Evolutionary conservation across 768 basidiomycete genomes (phyloP).

Genomic region (Tricholoma matsutake): DNA sequence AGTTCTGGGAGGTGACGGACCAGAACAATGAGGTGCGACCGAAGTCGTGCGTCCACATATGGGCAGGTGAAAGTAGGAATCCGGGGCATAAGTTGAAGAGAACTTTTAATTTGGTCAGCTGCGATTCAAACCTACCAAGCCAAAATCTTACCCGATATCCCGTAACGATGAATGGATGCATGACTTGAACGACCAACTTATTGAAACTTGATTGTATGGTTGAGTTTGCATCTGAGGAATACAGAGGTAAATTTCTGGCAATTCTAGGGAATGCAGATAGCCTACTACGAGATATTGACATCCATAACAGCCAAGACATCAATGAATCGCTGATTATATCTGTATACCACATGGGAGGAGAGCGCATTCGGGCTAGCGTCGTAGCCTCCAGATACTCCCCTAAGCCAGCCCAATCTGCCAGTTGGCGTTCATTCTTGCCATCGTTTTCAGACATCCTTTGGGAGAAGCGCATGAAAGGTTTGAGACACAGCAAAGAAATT

Average conservation of each 20-base stretch:
- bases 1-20: slow-evolving; percentile 28
- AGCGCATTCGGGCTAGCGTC: slow-evolving; percentile 13
- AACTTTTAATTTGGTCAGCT: slow-evolving; percentile 25
- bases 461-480: not conserved
- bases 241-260: not conserved
- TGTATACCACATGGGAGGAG: slow-evolving; percentile 17
- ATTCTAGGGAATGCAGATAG: not conserved
- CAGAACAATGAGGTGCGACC: slow-evolving; percentile 22
- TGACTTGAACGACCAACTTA: slow-evolving; percentile 24
- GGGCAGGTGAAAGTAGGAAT: slow-evolving; percentile 41
- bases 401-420: slow-evolving; percentile 40
- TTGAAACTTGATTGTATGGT: slow-evolving; percentile 27
- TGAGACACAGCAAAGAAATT: not conserved
- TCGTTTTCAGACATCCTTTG: slow-evolving; percentile 46
- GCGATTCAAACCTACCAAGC: not conserved
- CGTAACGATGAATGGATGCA: slow-evolving; percentile 38
- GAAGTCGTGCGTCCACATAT: slow-evolving; percentile 26
- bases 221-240: slow-evolving; percentile 28
- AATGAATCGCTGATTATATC: slow-evolving; percentile 38
- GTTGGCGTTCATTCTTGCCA: slow-evolving; percentile 41
- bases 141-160: slow-evolving; percentile 36
- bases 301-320: slow-evolving; percentile 46
- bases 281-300: slow-evolving; percentile 39
- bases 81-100: slow-evolving; percentile 41
- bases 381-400: slow-evolving; percentile 21